Evolutionary conservation across 2,329 filamentous ascomycete genomes (phyloP), one percentile per base, ranked within the genome.

Genomic region (Trichoderma sp.): DNA sequence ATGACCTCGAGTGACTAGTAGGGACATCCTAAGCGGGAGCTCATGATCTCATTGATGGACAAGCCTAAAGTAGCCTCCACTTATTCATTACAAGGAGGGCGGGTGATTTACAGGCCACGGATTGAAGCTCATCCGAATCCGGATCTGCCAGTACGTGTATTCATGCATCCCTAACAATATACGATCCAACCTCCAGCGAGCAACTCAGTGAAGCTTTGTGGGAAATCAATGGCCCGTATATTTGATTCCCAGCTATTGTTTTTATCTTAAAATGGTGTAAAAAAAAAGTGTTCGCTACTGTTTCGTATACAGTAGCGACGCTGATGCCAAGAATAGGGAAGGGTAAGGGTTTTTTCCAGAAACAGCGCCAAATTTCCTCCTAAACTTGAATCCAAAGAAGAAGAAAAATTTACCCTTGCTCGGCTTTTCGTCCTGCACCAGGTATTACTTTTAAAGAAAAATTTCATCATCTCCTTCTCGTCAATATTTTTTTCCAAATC

Each of bases 211-310:
- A n/a, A 11, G 7, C 14, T 47, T 18, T 15, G 15, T 15, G 34
- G 36, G 14, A n/a, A 58, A 43, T 67, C 64, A 67, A 39, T 67
- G 64, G 51, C 51, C 51, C 51, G 51, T 67, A 14, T 67, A 58
- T 58, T 58, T 67, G 64, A 67, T 43, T 67, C 51, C 24, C 18
- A 24, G 39, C 51, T 39, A 39, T 6, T n/a, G 32, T 58, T 43
- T 24, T n/a, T 32, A 39, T 53, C 43, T 53, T 18, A 65, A 53
- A 21, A 21, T 58, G 64, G 18, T 28, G 57, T 24, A 14, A 8
- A 39, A 43, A 43, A 28, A 6, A 24, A 14, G n/a, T 66, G 53
- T 67, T 36, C 32, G 34, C 51, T 39, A 58, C 64, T 28, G 7
- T 9, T 24, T 60, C 14, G 26, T 47, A 14, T 60, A 24, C 53